Percentiles rank a stretch among this genome's conserved stretches.
Conservation (phyloP, 768 basidiomycete species). For the Rubroboletus pulcherrimus region DNA sequence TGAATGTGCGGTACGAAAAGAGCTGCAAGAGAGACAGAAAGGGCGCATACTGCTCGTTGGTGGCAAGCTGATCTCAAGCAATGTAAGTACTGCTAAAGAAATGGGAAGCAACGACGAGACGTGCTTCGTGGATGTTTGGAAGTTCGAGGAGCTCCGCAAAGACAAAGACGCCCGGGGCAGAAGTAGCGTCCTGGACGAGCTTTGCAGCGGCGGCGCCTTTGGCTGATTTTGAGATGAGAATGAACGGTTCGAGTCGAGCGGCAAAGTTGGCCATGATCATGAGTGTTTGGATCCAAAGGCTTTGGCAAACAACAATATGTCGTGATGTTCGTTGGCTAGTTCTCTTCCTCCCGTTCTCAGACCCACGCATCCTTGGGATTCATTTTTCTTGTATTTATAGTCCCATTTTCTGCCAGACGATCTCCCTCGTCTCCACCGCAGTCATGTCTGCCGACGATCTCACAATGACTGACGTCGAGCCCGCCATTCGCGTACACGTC, state of each 20-base stretch:
- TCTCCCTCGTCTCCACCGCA: neutral
- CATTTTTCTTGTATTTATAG: neutral
- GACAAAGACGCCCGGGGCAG: slow-evolving; percentile 87
- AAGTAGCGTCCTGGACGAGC: slow-evolving; percentile 79
- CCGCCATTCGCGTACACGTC: slow-evolving; percentile 64
- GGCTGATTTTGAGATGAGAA: slow-evolving; percentile 87
- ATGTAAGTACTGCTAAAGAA: neutral
- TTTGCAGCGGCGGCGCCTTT: slow-evolving; percentile 93
- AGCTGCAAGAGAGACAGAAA: slow-evolving; percentile 69
- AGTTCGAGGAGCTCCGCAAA: slow-evolving; percentile 86
- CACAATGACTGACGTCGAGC: slow-evolving; percentile 31
- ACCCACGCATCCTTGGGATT: neutral
- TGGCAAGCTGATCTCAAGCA: slow-evolving; percentile 52
- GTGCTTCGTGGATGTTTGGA: slow-evolving; percentile 80
- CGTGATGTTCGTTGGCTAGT: neutral
- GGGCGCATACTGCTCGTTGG: slow-evolving; percentile 58
- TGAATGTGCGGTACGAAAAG: slow-evolving; percentile 87
- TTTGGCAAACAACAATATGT: neutral
- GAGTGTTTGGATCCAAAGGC: slow-evolving; percentile 18
- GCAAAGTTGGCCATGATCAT: slow-evolving; percentile 45
- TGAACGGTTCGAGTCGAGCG: slow-evolving; percentile 80
- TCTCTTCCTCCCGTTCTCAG: neutral
- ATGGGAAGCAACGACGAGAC: slow-evolving; percentile 9
- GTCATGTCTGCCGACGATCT: slow-evolving; percentile 20
- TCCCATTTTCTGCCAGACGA: neutral